Percentiles rank a stretch among this genome's conserved stretches.
phyloP scores from a whole-genome alignment of 139 green algal species.

The Coelastrella sp. region DNA sequence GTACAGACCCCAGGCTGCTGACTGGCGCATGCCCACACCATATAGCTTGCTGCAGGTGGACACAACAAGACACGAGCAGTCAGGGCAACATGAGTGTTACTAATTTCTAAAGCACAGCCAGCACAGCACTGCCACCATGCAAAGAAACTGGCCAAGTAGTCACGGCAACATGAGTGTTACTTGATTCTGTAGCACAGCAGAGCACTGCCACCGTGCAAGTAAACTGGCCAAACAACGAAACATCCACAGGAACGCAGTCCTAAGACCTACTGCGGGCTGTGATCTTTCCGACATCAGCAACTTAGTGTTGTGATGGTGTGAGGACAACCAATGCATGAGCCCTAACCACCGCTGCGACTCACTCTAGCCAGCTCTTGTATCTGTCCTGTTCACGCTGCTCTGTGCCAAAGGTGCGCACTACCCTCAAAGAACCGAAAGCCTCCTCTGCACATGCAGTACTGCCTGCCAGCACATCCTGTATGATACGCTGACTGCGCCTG shows the following conservation, averaged over 20 bases:
- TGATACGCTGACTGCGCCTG: conserved; percentile 66
- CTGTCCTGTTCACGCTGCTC: conserved; percentile 76
- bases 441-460: conserved; percentile 49
- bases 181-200: not conserved
- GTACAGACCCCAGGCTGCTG: conserved; percentile 69
- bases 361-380: conserved; percentile 76
- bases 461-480: conserved; percentile 64
- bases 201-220: not conserved
- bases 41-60: conserved; percentile 62
- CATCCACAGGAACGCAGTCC: too few relatives aligned
- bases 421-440: conserved; percentile 47
- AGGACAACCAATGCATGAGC: too few relatives aligned
- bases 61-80: not conserved
- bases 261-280: too few relatives aligned
- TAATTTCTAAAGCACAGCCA: not conserved
- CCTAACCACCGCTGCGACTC: conserved; percentile 19
- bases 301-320: too few relatives aligned
- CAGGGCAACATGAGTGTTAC: not conserved
- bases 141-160: not conserved
- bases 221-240: not conserved
- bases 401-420: conserved; percentile 86
- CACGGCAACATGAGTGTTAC: not conserved
- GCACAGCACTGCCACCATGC: not conserved
- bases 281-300: too few relatives aligned
- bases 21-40: conserved; percentile 75